These are phyloP conservation scores for Metschnikowia chrysomelidarum DNA, from an alignment of 805 yeast species.

Conservation along the genomic window DNA sequence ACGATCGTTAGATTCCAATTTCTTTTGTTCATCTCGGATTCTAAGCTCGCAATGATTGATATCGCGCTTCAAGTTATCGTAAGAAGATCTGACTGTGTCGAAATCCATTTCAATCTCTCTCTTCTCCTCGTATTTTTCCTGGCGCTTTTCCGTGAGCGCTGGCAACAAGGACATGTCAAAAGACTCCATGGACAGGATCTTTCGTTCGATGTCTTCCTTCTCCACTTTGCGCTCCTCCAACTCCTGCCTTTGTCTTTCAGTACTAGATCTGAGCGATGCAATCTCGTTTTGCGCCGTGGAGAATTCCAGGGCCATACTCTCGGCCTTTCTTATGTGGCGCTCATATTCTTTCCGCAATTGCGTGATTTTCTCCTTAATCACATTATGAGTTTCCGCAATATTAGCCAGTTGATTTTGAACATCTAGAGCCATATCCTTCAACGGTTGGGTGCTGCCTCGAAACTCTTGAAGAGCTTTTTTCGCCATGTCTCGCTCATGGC, in stretches of 20 bases:
- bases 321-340: constrained; percentile 3
- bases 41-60: constrained; percentile 10
- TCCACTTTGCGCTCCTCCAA: constrained; percentile 13
- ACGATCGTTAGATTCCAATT: constrained; percentile 42
- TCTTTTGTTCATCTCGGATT: constrained; percentile 14
- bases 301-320: constrained; percentile 7
- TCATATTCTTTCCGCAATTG: constrained; percentile 1
- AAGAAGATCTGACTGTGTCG: constrained; percentile 10
- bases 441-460: constrained; percentile 24
- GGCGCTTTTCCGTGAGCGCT: constrained; percentile 8
- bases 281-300: constrained; percentile 13
- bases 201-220: constrained; percentile 8
- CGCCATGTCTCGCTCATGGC: constrained; percentile 35
- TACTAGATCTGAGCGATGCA: constrained; percentile 13
- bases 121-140: constrained; percentile 17
- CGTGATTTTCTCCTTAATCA: constrained; percentile 3
- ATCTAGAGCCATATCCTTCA: constrained; percentile 13
- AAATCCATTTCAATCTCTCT: constrained; percentile 30
- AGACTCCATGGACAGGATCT: constrained; percentile 6
- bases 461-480: constrained; percentile 30
- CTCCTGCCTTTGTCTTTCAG: constrained; percentile 15
- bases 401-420: constrained; percentile 1
- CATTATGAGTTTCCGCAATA: background rate
- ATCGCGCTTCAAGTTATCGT: constrained; percentile 10
- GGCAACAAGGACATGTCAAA: constrained; percentile 12